Evolutionary conservation across 2,329 filamentous ascomycete species (phyloP).

Genomic region (Diaporthe vaccinii): DNA sequence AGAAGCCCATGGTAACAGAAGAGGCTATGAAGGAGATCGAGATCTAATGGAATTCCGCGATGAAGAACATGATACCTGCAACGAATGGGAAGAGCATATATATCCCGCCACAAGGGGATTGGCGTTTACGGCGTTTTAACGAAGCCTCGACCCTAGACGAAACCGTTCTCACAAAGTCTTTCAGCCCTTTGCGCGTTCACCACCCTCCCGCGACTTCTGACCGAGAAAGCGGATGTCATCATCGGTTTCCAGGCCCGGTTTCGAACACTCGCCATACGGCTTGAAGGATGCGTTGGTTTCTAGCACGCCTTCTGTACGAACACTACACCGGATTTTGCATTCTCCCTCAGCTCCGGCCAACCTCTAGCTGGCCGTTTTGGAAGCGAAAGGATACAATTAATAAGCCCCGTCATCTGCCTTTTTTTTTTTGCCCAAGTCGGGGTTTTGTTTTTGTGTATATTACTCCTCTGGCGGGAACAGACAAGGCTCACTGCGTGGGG

Average conservation of each 20-base stretch:
- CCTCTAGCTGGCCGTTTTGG: neutral
- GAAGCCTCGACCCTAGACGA: constrained; percentile 41
- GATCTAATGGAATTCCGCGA: constrained; percentile 58
- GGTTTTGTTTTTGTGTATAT: constrained; percentile 39
- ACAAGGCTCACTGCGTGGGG: neutral
- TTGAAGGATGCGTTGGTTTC: constrained; percentile 7
- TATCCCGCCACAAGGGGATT: constrained; percentile 38
- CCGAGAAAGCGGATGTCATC: neutral
- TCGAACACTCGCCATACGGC: constrained; percentile 4
- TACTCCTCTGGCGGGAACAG: constrained; percentile 35
- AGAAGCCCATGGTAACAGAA: constrained; percentile 59
- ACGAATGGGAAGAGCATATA: constrained; percentile 42
- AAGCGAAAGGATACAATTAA: constrained; percentile 40
- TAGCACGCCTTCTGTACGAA: constrained; percentile 36
- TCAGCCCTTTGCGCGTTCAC: constrained; percentile 28
- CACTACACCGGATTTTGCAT: constrained; percentile 34
- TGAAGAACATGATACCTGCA: constrained; percentile 45
- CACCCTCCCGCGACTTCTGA: neutral
- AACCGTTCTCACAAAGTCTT: constrained; percentile 26
- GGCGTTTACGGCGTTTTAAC: constrained; percentile 42
- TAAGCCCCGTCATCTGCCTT: constrained; percentile 31
- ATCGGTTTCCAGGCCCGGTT: constrained; percentile 25
- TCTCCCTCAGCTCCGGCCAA: constrained; percentile 33
- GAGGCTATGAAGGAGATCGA: constrained; percentile 74
- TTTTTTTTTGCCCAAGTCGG: constrained; percentile 9